phyloP scores from a whole-genome alignment of 179 eudicot genomes.

The Vitellaria paradoxa region DNA sequence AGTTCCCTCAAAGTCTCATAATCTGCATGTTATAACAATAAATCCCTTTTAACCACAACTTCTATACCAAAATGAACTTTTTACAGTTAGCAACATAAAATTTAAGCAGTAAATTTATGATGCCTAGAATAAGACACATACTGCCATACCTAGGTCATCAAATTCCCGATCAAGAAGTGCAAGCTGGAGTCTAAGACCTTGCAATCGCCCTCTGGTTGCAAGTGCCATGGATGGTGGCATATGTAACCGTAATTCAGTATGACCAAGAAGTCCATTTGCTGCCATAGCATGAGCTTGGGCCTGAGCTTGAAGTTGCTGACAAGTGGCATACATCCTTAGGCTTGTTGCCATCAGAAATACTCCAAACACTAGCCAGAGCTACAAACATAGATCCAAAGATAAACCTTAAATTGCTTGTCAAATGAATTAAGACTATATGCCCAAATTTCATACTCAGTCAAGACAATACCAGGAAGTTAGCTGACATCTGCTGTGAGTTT shows the following conservation, averaged over 20 bases:
- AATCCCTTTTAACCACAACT: too few relatives aligned
- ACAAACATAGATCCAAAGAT: conserved; percentile 11
- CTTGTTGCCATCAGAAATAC: conserved; percentile 92
- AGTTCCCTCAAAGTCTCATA: conserved; percentile 91
- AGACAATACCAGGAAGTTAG: conserved; percentile 74
- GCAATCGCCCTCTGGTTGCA: conserved; percentile 87
- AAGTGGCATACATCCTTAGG: conserved; percentile 93
- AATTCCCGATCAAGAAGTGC: conserved; percentile 96
- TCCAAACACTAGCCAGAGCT: conserved; percentile 97
- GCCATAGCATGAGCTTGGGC: conserved; percentile 97
- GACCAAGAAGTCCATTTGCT: conserved; percentile 94
- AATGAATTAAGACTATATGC: not conserved
- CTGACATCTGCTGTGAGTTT: conserved; percentile 90
- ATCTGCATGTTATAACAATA: conserved; percentile 36
- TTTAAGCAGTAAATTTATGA: not conserved
- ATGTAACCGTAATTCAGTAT: conserved; percentile 79
- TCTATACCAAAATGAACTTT: too few relatives aligned
- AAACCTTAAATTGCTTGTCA: not conserved
- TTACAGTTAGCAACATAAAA: not conserved
- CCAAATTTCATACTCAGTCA: conserved; percentile 1
- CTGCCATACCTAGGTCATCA: conserved; percentile 70
- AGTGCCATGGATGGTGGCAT: conserved; percentile 91
- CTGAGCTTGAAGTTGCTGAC: conserved; percentile 98
- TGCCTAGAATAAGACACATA: not conserved
- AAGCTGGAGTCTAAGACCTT: conserved; percentile 93